Evolutionary conservation across 2,329 filamentous ascomycete species (phyloP).

Genomic region (Diaporthe ampelina): DNA sequence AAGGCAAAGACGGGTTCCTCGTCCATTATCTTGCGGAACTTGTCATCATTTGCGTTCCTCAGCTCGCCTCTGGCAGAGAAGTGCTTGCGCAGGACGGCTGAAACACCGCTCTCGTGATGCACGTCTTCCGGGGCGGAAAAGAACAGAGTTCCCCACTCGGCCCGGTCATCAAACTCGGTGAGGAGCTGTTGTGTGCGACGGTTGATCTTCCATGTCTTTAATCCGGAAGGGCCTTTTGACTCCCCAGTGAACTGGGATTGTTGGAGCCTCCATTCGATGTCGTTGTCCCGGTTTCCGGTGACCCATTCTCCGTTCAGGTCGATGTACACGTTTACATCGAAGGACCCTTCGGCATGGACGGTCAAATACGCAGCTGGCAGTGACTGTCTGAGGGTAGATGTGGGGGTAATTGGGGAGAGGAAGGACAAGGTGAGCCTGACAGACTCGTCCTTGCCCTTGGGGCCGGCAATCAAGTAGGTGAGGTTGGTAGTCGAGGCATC

Average conservation of each 20-base stretch:
- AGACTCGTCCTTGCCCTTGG: conserved; percentile 46
- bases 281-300: conserved; percentile 78
- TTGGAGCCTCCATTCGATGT: conserved; percentile 78
- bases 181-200: conserved; percentile 76
- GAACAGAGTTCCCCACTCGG: conserved; percentile 87
- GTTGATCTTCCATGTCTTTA: conserved; percentile 78
- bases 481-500: conserved; percentile 66
- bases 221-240: conserved; percentile 51
- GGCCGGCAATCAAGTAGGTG: conserved; percentile 57
- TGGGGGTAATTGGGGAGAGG: conserved; percentile 84
- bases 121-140: conserved; percentile 80
- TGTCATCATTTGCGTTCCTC: conserved; percentile 75
- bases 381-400: conserved; percentile 83
- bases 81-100: conserved; percentile 72
- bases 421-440: conserved; percentile 64
- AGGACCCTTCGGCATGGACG: conserved; percentile 76
- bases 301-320: conserved; percentile 86
- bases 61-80: conserved; percentile 79
- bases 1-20: conserved; percentile 88
- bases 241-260: conserved; percentile 52
- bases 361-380: conserved; percentile 87
- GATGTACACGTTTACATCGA: conserved; percentile 74
- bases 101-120: conserved; percentile 79
- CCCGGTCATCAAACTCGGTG: conserved; percentile 79
- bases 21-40: conserved; percentile 79